phyloP scores from a whole-genome alignment of 441 rosid species.

The Euphorbia schlechtendalii region DNA sequence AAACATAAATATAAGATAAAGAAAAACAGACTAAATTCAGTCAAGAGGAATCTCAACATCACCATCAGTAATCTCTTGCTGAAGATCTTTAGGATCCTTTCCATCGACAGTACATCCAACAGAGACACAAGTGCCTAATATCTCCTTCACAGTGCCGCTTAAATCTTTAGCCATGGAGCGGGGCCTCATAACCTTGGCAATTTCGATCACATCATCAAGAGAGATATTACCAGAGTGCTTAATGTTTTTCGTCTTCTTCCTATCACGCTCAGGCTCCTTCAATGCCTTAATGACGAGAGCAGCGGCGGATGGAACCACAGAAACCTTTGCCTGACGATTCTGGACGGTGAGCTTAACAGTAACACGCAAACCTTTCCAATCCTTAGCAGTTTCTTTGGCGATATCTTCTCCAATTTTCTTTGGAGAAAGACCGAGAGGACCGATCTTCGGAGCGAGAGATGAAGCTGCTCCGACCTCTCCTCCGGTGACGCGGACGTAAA shows the following conservation, averaged over 20 bases:
- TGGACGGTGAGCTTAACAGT: conserved; percentile 80
- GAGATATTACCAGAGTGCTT: conserved; percentile 66
- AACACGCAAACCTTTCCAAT: conserved; percentile 81
- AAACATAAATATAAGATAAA: neutral
- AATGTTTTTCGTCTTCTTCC: conserved; percentile 81
- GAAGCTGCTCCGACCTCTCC: conserved; percentile 85
- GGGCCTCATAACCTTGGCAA: conserved; percentile 64
- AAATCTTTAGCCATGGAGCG: conserved; percentile 78
- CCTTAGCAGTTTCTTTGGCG: conserved; percentile 81
- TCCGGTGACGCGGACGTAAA: conserved; percentile 77
- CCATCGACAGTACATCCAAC: conserved; percentile 87
- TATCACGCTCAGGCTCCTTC: conserved; percentile 80
- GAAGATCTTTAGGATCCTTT: conserved; percentile 69
- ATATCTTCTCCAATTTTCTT: conserved; percentile 90
- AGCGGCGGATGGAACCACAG: conserved; percentile 78
- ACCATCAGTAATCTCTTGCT: conserved; percentile 67
- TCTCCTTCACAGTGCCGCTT: conserved; percentile 74
- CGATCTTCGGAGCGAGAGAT: conserved; percentile 68
- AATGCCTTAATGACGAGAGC: conserved; percentile 75
- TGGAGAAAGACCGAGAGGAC: conserved; percentile 76
- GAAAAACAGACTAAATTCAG: neutral
- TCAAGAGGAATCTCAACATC: conserved; percentile 51
- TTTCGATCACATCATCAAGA: conserved; percentile 75
- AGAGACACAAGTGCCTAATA: conserved; percentile 74
- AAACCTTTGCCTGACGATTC: conserved; percentile 79